These are phyloP conservation scores for Sporothrix mexicana DNA, from an alignment of 2,329 filamentous ascomycete genomes.

Conservation along the genomic window DNA sequence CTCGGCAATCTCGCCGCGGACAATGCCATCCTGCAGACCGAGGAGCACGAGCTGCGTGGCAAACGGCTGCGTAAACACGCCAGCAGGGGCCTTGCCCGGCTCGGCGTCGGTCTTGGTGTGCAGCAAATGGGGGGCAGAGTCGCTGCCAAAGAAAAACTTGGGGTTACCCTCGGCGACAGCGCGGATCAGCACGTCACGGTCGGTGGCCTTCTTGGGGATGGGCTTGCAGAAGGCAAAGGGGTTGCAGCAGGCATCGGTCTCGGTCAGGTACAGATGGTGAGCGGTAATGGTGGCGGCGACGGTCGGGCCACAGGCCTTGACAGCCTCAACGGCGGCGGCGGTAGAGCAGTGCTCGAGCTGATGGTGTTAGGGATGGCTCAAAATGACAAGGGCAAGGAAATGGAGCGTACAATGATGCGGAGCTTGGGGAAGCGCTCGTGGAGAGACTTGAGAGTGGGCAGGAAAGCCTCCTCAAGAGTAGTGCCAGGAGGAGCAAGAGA, in stretches of 20 bases:
- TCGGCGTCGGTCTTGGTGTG: conserved; percentile 59
- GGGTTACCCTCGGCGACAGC: conserved; percentile 63
- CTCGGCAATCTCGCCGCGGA: conserved; percentile 57
- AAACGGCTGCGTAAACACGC: conserved; percentile 80
- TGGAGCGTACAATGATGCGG: conserved; percentile 56
- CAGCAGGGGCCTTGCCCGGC: conserved; percentile 66
- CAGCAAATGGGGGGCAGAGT: conserved; percentile 71
- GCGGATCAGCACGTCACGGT: conserved; percentile 73
- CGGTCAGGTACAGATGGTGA: conserved; percentile 75
- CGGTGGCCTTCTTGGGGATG: conserved; percentile 74
- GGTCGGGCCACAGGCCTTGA: conserved; percentile 74
- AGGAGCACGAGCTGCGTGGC: conserved; percentile 64
- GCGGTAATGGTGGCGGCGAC: conserved; percentile 85
- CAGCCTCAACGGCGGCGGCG: conserved; percentile 77
- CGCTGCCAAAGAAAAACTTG: conserved; percentile 74
- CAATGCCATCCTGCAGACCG: conserved; percentile 66
- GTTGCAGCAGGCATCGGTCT: conserved; percentile 39
- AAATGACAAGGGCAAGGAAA: background rate
- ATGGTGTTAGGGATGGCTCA: background rate
- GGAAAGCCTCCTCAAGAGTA: conserved; percentile 69
- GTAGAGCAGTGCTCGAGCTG: conserved; percentile 79
- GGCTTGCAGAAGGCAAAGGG: conserved; percentile 62
- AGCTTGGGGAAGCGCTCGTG: conserved; percentile 77
- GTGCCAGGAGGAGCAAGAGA: conserved; percentile 48
- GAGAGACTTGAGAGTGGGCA: conserved; percentile 77